These are phyloP conservation scores for Diaporthe destruens DNA, from an alignment of 2,329 filamentous ascomycete species.

Conservation along the genomic window DNA sequence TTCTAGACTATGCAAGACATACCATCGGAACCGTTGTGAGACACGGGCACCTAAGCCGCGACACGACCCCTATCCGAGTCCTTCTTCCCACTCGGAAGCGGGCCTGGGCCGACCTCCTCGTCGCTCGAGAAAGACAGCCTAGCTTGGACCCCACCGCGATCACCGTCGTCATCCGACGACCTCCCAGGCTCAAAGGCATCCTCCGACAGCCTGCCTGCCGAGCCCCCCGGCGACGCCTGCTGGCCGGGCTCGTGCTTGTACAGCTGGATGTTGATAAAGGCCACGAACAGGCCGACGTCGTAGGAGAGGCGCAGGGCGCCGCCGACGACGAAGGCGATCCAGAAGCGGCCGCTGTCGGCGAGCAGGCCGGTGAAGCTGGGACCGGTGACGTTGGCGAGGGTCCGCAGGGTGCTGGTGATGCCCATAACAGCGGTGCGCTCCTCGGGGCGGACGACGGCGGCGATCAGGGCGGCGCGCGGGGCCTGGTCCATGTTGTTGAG, in stretches of 20 bases:
- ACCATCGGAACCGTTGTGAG: not conserved
- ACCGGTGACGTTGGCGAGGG: slow-evolving; percentile 67
- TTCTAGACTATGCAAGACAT: not conserved
- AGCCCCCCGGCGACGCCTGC: not conserved
- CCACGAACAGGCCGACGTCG: slow-evolving; percentile 68
- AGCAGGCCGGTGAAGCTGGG: slow-evolving; percentile 68
- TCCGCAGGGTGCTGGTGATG: slow-evolving; percentile 72
- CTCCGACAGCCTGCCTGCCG: slow-evolving; percentile 24
- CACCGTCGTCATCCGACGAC: slow-evolving; percentile 16
- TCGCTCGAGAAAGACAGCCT: slow-evolving; percentile 39
- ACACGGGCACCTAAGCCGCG: slow-evolving; percentile 32
- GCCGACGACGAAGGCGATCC: slow-evolving; percentile 72
- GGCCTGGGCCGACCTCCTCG: not conserved
- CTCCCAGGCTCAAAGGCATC: slow-evolving; percentile 35
- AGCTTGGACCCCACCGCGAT: slow-evolving; percentile 23
- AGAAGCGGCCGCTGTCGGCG: slow-evolving; percentile 65
- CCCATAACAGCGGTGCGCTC: slow-evolving; percentile 80
- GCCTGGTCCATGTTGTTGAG: slow-evolving; percentile 79
- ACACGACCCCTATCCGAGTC: not conserved
- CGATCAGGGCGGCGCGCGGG: slow-evolving; percentile 74
- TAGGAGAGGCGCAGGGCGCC: slow-evolving; percentile 67
- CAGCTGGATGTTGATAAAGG: slow-evolving; percentile 71
- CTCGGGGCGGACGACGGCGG: slow-evolving; percentile 72
- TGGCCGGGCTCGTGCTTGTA: slow-evolving; percentile 57
- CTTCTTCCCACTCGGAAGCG: not conserved